phyloP scores from a whole-genome alignment of 1,139 yeast species.

The Kurtzmaniella quercitrusa region DNA sequence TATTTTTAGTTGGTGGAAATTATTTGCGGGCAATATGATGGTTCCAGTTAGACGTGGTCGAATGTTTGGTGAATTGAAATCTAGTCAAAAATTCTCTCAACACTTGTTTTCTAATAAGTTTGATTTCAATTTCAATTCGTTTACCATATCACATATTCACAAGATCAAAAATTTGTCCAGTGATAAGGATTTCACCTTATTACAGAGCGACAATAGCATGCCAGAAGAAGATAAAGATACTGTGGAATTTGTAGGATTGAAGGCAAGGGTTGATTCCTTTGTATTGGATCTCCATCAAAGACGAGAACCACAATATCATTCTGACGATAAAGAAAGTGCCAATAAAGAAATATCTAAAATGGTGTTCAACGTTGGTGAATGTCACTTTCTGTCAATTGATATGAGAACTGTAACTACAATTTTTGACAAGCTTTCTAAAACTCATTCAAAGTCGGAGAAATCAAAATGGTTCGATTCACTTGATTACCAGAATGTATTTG shows the following conservation, averaged over 20 bases:
- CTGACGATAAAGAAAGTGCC: constrained; percentile 28
- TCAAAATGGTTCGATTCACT: constrained; percentile 39
- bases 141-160: constrained; percentile 40
- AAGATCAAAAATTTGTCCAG: constrained; percentile 9
- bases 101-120: constrained; percentile 40
- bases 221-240: constrained; percentile 18
- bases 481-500: constrained; percentile 39
- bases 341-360: constrained; percentile 35
- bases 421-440: constrained; percentile 28
- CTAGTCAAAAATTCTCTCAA: constrained; percentile 38
- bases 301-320: constrained; percentile 32
- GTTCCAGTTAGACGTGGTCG: constrained; percentile 38
- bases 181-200: constrained; percentile 11
- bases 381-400: constrained; percentile 37
- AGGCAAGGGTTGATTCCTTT: constrained; percentile 39
- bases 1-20: constrained; percentile 43
- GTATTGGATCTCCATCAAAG: constrained; percentile 45
- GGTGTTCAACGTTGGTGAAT: constrained; percentile 43
- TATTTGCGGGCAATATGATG: constrained; percentile 40
- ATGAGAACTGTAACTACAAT: constrained; percentile 31
- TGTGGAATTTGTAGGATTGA: constrained; percentile 35
- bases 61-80: constrained; percentile 34
- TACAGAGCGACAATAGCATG: constrained; percentile 9
- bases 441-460: constrained; percentile 7
- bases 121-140: constrained; percentile 33